Evolutionary conservation across 1,284 basidiomycete species (phyloP), one percentile per base, ranked within the genome.

Genomic region (Butyriboletus appendiculatus): DNA sequence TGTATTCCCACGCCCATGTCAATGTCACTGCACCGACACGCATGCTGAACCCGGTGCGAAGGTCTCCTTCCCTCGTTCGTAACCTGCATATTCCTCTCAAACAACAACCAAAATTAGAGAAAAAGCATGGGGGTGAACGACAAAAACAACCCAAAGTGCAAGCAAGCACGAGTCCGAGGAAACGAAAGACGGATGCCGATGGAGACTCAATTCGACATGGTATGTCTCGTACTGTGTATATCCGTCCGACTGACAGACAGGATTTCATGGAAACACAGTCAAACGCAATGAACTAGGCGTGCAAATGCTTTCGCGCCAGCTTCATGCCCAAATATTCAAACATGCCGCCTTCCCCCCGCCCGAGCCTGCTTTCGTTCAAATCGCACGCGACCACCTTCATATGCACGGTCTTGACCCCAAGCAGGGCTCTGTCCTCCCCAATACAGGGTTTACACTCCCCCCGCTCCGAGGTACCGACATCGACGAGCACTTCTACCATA

Each of bases 231-330:
- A 46, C 7, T 12, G 16, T 20, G 3, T n/a, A 4, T 20, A 20
- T 2, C 11, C 15, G 5, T 24, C 11, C 15, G 12, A 20, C 12
- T 18, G 5, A 26, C 22, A 39, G 34, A 53, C 33, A 26, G 22
- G 24, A 38, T 30, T 12, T 1, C 4, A 9, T 11, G n/a, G 7
- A 15, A 24, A n/a, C 16, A 4, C 38, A 85, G 82, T 78, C 50
- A 84, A 86, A 67, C 83, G 93, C 49, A 98, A 97, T 66, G 84
- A 92, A 59, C 80, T 95, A 33, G 95, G 96, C 18, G 96, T 98
- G 3, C 96, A 99, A 69, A 82, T 98, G 47, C 84, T 99, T 32
- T 92, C 94, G 4, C 80, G 84, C 6, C 75, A 77, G 28, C 74
- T 98, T 16, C 94, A 96, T 70, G 67, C 76, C 5, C 96, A 98